Percentiles rank a stretch among this genome's conserved stretches.
Evolutionary conservation across 1,284 basidiomycete genomes (phyloP).

Genomic region (Tilletiaria anomala): DNA sequence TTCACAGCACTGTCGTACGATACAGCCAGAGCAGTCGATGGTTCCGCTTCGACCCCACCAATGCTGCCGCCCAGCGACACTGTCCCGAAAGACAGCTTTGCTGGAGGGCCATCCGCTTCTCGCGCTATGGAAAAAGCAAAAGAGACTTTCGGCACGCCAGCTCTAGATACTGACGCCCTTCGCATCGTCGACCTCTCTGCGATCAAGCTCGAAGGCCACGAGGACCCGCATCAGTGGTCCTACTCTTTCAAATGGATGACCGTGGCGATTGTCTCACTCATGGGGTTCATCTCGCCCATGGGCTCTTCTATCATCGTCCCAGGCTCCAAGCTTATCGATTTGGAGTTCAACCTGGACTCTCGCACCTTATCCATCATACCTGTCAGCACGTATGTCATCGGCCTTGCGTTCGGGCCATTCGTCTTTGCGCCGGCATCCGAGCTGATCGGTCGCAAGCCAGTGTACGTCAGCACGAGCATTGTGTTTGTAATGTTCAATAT

Average conservation of each 20-base stretch:
- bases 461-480: constrained; percentile 35
- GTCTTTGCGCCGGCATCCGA: constrained; percentile 43
- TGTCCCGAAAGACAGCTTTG: too few relatives aligned
- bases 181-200: too few relatives aligned
- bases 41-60: too few relatives aligned
- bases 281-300: constrained; percentile 32
- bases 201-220: constrained; percentile 6
- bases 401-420: constrained; percentile 41
- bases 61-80: too few relatives aligned
- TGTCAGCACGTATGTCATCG: constrained; percentile 21
- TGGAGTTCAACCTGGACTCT: constrained; percentile 6
- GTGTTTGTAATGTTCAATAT: constrained; percentile 39
- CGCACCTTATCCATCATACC: constrained; percentile 17
- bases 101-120: too few relatives aligned
- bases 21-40: too few relatives aligned
- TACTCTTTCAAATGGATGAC: constrained; percentile 15
- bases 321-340: constrained; percentile 13
- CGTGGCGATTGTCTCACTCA: constrained; percentile 24
- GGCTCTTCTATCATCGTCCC: constrained; percentile 28
- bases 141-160: too few relatives aligned
- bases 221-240: constrained; percentile 11
- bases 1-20: too few relatives aligned
- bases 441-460: constrained; percentile 42
- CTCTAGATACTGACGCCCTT: too few relatives aligned
- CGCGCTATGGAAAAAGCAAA: too few relatives aligned